Evolutionary conservation across 345 rosid species (phyloP).

Genomic region (Hibiscus trionum): DNA sequence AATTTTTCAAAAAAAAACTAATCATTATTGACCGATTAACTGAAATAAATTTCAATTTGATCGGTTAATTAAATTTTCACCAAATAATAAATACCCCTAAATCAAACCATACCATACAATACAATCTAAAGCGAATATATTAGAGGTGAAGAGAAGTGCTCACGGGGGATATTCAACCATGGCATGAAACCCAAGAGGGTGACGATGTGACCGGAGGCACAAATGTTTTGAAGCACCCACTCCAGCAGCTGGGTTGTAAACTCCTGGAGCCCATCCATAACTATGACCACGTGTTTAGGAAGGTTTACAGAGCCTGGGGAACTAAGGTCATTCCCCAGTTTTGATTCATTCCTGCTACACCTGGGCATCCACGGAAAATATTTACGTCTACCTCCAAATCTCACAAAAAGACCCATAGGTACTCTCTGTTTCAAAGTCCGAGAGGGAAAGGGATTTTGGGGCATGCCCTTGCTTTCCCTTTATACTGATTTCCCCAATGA

Average conservation of each 20-base stretch:
- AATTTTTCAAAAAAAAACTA: too few species aligned
- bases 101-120: too few species aligned
- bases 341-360: conserved; percentile 1
- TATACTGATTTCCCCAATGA: neutral
- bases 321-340: conserved; percentile 12
- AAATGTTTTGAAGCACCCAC: conserved; percentile 43
- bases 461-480: neutral
- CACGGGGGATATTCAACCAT: conserved; percentile 49
- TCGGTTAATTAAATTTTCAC: too few species aligned
- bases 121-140: neutral
- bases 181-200: conserved; percentile 49
- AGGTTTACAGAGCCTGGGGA: conserved; percentile 19
- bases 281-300: conserved; percentile 31
- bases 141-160: neutral
- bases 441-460: neutral
- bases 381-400: conserved; percentile 1
- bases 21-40: too few species aligned
- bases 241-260: conserved; percentile 31
- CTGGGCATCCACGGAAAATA: conserved; percentile 1
- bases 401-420: neutral
- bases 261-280: conserved; percentile 43
- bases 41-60: too few species aligned
- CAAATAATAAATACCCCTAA: too few species aligned
- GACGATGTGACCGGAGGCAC: conserved; percentile 22
- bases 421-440: neutral